Percentiles rank a stretch among this genome's conserved stretches.
phyloP scores from a whole-genome alignment of 1,284 basidiomycete species.

The Puccinia triticina region DNA sequence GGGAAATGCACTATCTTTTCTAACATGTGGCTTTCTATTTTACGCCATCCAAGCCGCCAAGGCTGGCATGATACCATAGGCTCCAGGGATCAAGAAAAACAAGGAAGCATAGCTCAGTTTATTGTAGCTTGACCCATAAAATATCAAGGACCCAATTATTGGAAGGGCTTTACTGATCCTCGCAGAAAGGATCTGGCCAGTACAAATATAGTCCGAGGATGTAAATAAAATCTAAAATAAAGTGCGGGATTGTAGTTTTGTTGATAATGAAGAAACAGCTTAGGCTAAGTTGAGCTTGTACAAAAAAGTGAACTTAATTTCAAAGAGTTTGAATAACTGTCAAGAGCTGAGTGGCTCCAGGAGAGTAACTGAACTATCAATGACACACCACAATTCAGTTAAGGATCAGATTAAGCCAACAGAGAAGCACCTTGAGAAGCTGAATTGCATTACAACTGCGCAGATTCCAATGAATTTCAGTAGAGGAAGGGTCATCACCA shows the following conservation, averaged over 20 bases:
- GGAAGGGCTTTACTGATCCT: neutral
- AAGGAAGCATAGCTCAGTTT: conserved; percentile 5
- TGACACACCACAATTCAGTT: too few relatives aligned
- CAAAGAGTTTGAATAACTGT: neutral
- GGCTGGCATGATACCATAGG: neutral
- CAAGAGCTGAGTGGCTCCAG: neutral
- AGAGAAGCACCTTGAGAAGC: too few relatives aligned
- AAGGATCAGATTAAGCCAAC: too few relatives aligned
- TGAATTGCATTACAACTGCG: too few relatives aligned
- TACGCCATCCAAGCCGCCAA: neutral
- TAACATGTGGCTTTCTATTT: neutral
- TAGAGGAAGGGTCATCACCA: too few relatives aligned
- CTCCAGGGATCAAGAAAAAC: conserved; percentile 12
- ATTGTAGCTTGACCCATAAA: too few relatives aligned
- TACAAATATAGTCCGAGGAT: neutral
- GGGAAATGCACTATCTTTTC: conserved; percentile 4
- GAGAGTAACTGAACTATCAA: neutral
- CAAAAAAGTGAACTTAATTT: too few relatives aligned
- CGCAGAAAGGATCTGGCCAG: neutral
- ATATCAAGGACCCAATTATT: too few relatives aligned
- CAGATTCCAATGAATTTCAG: too few relatives aligned
- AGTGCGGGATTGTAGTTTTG: neutral
- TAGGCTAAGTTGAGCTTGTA: too few relatives aligned
- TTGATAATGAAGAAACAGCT: neutral
- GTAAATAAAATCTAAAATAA: neutral